These are phyloP conservation scores for Serendipita sp. DNA, from an alignment of 768 basidiomycete species.

Conservation along the genomic window DNA sequence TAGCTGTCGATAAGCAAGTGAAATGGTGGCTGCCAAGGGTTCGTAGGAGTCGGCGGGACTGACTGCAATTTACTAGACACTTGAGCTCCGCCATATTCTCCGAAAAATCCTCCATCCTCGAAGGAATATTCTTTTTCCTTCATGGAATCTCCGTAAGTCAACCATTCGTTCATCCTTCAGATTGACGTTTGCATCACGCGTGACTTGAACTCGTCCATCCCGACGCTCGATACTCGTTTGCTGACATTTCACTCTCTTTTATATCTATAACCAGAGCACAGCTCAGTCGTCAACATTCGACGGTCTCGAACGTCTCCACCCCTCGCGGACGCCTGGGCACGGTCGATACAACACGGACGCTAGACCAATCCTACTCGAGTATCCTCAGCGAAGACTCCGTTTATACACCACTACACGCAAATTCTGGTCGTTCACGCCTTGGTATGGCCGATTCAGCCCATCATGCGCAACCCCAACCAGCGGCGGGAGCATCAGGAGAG, in stretches of 20 bases:
- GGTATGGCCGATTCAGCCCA: background rate
- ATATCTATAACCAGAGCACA: background rate
- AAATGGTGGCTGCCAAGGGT: background rate
- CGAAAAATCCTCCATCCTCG: too few species aligned
- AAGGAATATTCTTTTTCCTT: background rate
- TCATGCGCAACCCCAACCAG: background rate
- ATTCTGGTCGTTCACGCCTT: background rate
- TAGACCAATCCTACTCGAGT: background rate
- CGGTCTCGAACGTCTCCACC: background rate
- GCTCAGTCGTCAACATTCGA: background rate
- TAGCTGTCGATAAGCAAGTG: background rate
- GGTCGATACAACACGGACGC: background rate
- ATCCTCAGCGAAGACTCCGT: constrained; percentile 1
- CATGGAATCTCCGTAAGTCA: background rate
- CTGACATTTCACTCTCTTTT: background rate
- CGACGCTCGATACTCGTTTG: background rate
- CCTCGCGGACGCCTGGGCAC: background rate
- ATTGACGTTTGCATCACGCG: background rate
- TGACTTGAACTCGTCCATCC: background rate
- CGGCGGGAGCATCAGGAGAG: too few species aligned
- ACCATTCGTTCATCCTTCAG: background rate
- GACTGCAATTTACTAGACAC: too few species aligned
- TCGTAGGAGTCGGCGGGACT: too few species aligned
- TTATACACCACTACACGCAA: background rate
- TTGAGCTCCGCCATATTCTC: too few species aligned